Base-by-base conservation (phyloP, 208 protist genomes). In the Trypanosoma brucei region DNA sequence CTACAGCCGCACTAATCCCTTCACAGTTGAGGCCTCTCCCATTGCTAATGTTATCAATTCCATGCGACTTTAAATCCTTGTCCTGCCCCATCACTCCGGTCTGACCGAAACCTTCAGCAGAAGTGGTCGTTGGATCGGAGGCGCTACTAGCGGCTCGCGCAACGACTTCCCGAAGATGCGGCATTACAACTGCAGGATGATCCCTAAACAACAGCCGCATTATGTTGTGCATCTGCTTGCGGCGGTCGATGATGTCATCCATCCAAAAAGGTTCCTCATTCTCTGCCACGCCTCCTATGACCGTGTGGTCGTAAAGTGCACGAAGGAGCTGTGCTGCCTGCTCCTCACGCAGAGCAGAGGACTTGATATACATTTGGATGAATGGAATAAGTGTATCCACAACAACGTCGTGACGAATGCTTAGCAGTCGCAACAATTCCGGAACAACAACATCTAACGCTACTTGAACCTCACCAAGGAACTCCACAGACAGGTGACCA, bases 321-420 rank as follows among this genome's bases (percentile, higher is more conserved):
- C 69, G 44, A 6, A 92, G 76, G 38, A 88, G 51, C 66, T 78
- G 68, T 33, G 44, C 62, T 22, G 82, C 80, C 78, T 87, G 82
- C 57, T 66, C 37, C 58, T 79, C 68, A 1, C 55, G 62, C 54
- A 92, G 61, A n/a, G 75, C 71, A 2, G 70, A 3, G 4, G 76
- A 84, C 60, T 92, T 92, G 35, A 83, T 55, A 39, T 87, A 87
- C 9, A 56, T 46, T 68, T 88, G 85, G 30, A 89, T 37, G 60
- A 87, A 82, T 3, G 71, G 59, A 8, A 89, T 45, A 3, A 84
- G 42, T 1, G 62, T 58, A 14, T 84, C 77, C 22, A 56, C 75
- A 11, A 84, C 81, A 33, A 82, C 73, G 49, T 56, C 54, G 8
- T 54, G 9, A 6, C 50, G 22, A n/a, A 34, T 34, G 22, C 50